phyloP scores from a whole-genome alignment of 2,329 filamentous ascomycete species.

The Fusarium sp. region DNA sequence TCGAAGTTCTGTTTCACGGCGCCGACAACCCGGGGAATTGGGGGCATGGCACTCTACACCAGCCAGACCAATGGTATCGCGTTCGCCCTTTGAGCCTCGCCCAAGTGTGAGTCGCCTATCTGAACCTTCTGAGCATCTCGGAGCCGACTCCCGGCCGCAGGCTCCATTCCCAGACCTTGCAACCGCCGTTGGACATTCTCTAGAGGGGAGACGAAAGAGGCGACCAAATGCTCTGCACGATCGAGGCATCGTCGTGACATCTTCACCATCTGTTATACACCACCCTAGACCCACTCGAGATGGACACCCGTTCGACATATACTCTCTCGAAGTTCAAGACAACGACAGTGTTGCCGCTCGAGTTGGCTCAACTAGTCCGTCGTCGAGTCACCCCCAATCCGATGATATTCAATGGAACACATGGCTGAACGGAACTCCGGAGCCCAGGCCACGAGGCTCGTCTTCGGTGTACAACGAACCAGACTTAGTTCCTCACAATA shows the following conservation, averaged over 20 bases:
- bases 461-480: neutral
- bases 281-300: slow-evolving; percentile 44
- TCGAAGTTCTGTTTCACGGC: slow-evolving; percentile 27
- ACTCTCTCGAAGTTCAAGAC: slow-evolving; percentile 25
- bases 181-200: neutral
- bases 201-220: neutral
- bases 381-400: slow-evolving; percentile 1
- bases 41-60: neutral
- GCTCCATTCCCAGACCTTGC: neutral
- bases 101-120: neutral
- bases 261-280: slow-evolving; percentile 34
- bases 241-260: slow-evolving; percentile 26
- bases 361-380: slow-evolving; percentile 9
- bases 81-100: neutral
- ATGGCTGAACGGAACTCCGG: slow-evolving; percentile 30
- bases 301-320: neutral
- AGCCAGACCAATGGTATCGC: neutral
- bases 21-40: neutral
- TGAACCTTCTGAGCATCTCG: neutral
- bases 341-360: slow-evolving; percentile 27
- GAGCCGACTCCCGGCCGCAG: neutral
- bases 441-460: neutral
- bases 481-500: slow-evolving; percentile 24
- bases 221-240: slow-evolving; percentile 6
- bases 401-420: slow-evolving; percentile 40